Base-by-base conservation (phyloP, 129 eudicot species). In the Centella asiatica region DNA sequence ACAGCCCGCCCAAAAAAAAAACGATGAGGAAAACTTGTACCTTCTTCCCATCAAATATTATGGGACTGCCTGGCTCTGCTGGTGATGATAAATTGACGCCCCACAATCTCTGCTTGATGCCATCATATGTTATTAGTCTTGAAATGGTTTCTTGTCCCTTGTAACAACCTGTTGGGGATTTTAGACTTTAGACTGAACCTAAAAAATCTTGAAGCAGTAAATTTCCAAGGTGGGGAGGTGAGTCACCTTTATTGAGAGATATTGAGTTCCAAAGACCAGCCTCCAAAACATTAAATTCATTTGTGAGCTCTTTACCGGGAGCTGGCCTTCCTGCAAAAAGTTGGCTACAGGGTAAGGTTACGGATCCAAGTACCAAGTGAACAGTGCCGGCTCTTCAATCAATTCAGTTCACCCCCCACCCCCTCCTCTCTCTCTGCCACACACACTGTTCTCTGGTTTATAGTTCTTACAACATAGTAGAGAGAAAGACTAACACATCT, bases 71-170 rank as follows among this genome's bases (percentile, higher is more conserved):
- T 2, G 85, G 83, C 66, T 85, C 82, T 61, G 61, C 90, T 33
- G 73, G 71, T 19, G 90, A 77, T 44, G 95, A 77, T 73, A 89
- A 72, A 37, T 63, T 76, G 52, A 89, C 74, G 19, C 97, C 97
- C 90, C 95, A 89, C 69, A 89, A 60, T 65, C 67, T 85, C 58
- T 89, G 97, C 73, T 89, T 89, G 55, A 89, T 64, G 37, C 97
- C 97, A 71, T 89, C 97, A 32, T 89, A 89, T 25, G 97, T 85
- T 69, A 89, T 69, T 24, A 89, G 85, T 82, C 97, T 89, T 18
- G 97, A 70, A 63, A 89, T 82, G 64, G 97, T 89, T 62, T 89
- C 97, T 70, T 85, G 97, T 66, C 97, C 97, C 69, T 89, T 89
- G 53, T 89, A 89, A 68, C 97, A 89, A 44, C 97, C 97, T 89